phyloP scores from a whole-genome alignment of 2,329 filamentous ascomycete species.

The Fusarium sambucinum region DNA sequence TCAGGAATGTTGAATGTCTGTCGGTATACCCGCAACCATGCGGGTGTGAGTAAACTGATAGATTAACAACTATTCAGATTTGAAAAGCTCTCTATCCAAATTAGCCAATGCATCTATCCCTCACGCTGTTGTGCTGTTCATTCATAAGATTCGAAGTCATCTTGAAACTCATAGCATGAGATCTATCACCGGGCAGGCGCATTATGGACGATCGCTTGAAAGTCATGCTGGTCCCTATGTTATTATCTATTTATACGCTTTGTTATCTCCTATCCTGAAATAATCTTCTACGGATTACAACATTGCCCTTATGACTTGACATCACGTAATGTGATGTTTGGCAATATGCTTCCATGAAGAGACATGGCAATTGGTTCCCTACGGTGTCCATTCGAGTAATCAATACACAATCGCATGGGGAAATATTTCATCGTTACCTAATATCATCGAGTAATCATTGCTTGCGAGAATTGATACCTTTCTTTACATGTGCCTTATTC shows the following conservation, averaged over 20 bases:
- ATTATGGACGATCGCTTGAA: neutral
- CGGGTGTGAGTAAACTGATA: neutral
- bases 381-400: neutral
- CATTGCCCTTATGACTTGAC: no score
- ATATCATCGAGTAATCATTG: slow-evolving; percentile 7
- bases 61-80: neutral
- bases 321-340: neutral
- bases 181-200: neutral
- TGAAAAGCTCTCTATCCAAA: neutral
- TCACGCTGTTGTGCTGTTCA: neutral
- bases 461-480: slow-evolving; percentile 8
- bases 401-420: neutral
- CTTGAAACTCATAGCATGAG: neutral
- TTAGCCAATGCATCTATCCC: neutral
- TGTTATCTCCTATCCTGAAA: neutral
- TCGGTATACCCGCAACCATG: neutral
- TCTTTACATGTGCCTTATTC: neutral
- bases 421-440: neutral
- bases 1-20: neutral
- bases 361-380: neutral
- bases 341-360: neutral
- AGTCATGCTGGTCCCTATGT: neutral
- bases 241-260: neutral
- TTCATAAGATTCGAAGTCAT: neutral
- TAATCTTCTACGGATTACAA: no score